Evolutionary conservation across 208 protist species (phyloP).

Genomic region (Tritrichomonas musculus): DNA sequence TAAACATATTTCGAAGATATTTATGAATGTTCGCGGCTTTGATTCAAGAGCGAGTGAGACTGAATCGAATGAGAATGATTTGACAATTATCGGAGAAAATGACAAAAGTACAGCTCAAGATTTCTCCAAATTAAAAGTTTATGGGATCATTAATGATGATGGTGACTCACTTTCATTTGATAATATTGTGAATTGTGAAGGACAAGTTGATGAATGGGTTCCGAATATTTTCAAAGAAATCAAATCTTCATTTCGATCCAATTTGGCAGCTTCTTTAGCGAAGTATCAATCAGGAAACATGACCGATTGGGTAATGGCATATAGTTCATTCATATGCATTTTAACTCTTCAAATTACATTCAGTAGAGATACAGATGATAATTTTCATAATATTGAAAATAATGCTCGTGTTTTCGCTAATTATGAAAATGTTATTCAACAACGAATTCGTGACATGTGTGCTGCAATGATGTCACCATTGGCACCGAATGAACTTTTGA

Average conservation of each 20-base stretch:
- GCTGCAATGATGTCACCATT: background rate
- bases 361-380: background rate
- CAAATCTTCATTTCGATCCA: background rate
- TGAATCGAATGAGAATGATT: background rate
- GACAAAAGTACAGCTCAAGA: background rate
- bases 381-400: background rate
- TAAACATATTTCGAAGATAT: background rate
- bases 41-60: background rate
- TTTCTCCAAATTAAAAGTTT: background rate
- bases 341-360: conserved; percentile 2
- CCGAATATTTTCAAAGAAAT: background rate
- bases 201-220: background rate
- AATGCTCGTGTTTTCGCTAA: background rate
- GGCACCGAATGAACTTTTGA: background rate
- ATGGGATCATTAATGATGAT: background rate
- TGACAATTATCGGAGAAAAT: background rate
- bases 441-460: background rate
- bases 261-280: background rate
- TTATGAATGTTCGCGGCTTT: background rate
- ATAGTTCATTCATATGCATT: background rate
- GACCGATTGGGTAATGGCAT: background rate
- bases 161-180: background rate
- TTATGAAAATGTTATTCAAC: background rate
- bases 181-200: background rate
- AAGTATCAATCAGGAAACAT: background rate